Evolutionary conservation across 495 filamentous ascomycete genomes (phyloP).

Genomic region (Elasticomyces elasticus): DNA sequence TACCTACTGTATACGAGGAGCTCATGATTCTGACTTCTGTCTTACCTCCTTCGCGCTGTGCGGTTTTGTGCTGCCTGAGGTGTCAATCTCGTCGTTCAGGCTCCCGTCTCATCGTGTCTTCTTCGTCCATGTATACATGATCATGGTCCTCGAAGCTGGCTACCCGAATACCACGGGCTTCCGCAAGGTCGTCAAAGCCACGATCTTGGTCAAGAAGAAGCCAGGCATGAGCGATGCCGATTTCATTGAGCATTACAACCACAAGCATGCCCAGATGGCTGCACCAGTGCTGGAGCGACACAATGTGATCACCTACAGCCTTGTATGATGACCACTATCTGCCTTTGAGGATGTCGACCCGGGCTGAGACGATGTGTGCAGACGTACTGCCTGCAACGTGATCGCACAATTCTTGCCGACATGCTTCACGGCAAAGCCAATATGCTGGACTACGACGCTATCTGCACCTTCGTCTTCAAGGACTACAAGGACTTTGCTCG

Average conservation of each 20-base stretch:
- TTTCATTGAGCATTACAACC: constrained; percentile 36
- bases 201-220: constrained; percentile 36
- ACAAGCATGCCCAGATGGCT: constrained; percentile 33
- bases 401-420: constrained; percentile 34
- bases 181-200: constrained; percentile 35
- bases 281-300: constrained; percentile 32
- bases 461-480: constrained; percentile 37
- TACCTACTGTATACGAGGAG: no score
- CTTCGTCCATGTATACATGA: not conserved
- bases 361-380: constrained; percentile 6
- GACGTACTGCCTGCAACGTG: constrained; percentile 34
- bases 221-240: constrained; percentile 34
- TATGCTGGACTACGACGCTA: constrained; percentile 34
- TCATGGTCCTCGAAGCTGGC: constrained; percentile 34
- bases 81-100: no score
- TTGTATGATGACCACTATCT: constrained; percentile 22
- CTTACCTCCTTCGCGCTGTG: no score
- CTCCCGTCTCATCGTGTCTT: no score
- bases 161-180: constrained; percentile 34
- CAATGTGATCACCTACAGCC: constrained; percentile 33
- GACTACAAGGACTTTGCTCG: constrained; percentile 32
- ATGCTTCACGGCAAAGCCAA: constrained; percentile 34
- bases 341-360: not conserved
- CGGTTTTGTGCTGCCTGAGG: no score
- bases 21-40: no score